phyloP scores from a whole-genome alignment of 805 yeast species.

The Sungouiozyma ichnusensis region DNA sequence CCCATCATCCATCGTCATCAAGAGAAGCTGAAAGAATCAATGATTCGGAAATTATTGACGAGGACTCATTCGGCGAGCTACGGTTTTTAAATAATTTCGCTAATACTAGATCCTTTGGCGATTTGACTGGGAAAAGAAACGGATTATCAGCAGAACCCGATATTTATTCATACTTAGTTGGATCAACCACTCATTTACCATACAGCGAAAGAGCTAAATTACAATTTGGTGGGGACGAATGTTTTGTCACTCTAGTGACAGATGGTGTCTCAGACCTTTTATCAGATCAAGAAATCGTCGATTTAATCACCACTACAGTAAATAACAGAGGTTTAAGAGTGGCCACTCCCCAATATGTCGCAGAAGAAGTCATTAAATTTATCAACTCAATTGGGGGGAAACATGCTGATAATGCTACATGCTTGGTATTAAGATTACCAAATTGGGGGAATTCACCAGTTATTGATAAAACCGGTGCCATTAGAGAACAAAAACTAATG shows the following conservation, averaged over 20 bases:
- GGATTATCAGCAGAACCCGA: conserved; percentile 95
- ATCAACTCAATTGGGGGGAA: conserved; percentile 75
- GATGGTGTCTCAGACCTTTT: conserved; percentile 82
- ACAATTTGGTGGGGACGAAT: conserved; percentile 71
- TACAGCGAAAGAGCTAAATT: conserved; percentile 27
- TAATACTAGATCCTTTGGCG: conserved; percentile 93
- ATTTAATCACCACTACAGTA: conserved; percentile 64
- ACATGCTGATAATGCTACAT: conserved; percentile 86
- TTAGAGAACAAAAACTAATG: conserved; percentile 57
- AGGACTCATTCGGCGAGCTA: conserved; percentile 90
- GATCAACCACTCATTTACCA: conserved; percentile 40
- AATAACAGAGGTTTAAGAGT: conserved; percentile 46
- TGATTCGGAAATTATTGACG: conserved; percentile 27
- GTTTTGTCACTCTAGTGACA: conserved; percentile 68
- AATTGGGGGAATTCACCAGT: conserved; percentile 96
- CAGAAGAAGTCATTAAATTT: conserved; percentile 74
- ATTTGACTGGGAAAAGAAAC: conserved; percentile 61
- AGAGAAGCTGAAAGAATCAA: conserved; percentile 62
- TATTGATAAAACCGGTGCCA: conserved; percentile 69
- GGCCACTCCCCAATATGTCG: conserved; percentile 79
- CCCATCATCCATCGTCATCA: conserved; percentile 83
- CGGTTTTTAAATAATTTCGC: conserved; percentile 69
- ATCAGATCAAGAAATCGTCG: conserved; percentile 86
- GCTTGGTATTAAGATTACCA: conserved; percentile 62
- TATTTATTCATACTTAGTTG: conserved; percentile 55